These are phyloP conservation scores for Monilinia aucupariae DNA, from an alignment of 2,329 filamentous ascomycete genomes.

Conservation along the genomic window DNA sequence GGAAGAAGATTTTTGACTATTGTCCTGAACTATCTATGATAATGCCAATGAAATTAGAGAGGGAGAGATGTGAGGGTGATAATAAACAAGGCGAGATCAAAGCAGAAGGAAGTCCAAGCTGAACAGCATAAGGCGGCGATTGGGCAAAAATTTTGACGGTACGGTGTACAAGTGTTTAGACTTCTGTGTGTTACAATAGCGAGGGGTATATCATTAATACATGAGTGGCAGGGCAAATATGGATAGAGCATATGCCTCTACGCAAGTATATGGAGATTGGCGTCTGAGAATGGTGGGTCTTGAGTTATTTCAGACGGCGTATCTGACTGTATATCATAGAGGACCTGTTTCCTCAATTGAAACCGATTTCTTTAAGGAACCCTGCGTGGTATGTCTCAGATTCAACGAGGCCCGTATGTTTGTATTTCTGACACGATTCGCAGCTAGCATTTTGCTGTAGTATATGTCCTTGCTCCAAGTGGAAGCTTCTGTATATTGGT, in stretches of 20 bases:
- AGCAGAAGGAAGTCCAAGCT: neutral
- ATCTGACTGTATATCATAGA: neutral
- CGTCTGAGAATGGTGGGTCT: neutral
- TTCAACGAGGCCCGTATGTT: neutral
- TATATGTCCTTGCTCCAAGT: neutral
- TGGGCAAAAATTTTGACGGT: neutral
- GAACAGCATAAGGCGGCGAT: neutral
- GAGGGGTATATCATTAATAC: neutral
- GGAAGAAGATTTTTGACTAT: slow-evolving; percentile 48
- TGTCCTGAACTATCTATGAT: slow-evolving; percentile 52
- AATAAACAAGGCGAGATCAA: slow-evolving; percentile 6
- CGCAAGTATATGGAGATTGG: slow-evolving; percentile 1
- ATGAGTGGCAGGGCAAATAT: neutral
- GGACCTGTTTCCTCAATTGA: neutral
- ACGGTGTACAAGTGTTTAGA: neutral
- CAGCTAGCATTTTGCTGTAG: neutral
- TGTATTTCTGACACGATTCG: neutral
- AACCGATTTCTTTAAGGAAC: neutral
- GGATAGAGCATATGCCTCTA: neutral
- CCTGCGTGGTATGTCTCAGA: neutral
- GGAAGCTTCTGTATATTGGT: neutral
- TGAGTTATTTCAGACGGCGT: neutral
- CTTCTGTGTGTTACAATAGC: neutral
- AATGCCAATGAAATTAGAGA: slow-evolving; percentile 51
- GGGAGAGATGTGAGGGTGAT: slow-evolving; percentile 15